Conservation (phyloP, 2,329 filamentous ascomycete genomes). For the Pseudodiploospora longispora region DNA sequence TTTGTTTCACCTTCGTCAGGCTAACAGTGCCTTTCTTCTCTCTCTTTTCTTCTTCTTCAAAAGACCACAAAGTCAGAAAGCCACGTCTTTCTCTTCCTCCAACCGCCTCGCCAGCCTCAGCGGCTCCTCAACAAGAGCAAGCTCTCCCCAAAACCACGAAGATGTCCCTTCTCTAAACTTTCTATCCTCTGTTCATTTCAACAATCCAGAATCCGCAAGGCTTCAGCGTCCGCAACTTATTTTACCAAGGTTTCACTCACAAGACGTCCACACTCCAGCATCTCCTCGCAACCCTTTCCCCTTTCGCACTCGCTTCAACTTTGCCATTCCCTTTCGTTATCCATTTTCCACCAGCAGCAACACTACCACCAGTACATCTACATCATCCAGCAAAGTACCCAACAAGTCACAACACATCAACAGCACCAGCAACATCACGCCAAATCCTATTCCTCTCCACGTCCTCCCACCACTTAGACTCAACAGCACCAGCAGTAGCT, state of each 20-base stretch:
- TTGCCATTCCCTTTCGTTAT: conserved; percentile 15
- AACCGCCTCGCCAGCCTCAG: conserved; percentile 11
- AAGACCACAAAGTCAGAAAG: conserved; percentile 12
- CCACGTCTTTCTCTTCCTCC: conserved; percentile 14
- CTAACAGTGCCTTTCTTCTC: not conserved
- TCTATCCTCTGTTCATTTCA: conserved; percentile 1
- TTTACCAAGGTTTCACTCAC: conserved; percentile 1
- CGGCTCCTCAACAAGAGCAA: conserved; percentile 8
- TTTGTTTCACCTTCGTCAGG: too few relatives aligned
- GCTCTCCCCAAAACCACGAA: not conserved
- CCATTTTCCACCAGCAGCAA: too few relatives aligned
- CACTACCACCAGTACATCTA: too few relatives aligned
- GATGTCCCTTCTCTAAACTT: conserved; percentile 2
- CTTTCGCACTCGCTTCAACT: conserved; percentile 24
- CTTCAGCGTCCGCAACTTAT: not conserved
- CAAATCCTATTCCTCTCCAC: too few relatives aligned
- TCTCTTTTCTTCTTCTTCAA: not conserved
- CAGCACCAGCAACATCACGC: too few relatives aligned
- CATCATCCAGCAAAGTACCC: too few relatives aligned
- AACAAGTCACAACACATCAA: too few relatives aligned
- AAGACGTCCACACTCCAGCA: conserved; percentile 7
- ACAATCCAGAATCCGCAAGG: not conserved
- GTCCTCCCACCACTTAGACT: too few relatives aligned
- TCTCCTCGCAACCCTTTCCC: conserved; percentile 23
- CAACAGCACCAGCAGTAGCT: too few relatives aligned